Conservation (phyloP, 331 rosid genomes). For the Rhamnella rubrinervis region DNA sequence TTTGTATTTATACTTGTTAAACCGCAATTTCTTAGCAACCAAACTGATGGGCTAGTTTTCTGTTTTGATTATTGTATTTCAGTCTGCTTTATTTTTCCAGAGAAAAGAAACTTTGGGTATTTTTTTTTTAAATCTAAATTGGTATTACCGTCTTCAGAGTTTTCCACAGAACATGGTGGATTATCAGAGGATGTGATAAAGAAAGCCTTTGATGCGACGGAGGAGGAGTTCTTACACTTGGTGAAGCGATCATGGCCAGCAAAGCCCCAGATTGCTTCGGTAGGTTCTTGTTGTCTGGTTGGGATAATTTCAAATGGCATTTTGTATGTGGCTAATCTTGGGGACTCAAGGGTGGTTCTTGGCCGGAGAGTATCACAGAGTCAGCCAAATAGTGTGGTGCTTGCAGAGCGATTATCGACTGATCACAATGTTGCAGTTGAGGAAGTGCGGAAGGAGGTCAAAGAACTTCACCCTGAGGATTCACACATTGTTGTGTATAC, state of each 20-base stretch:
- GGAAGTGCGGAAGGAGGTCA: slow-evolving; percentile 71
- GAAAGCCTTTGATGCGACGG: slow-evolving; percentile 69
- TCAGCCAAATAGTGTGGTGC: slow-evolving; percentile 32
- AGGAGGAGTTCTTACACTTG: slow-evolving; percentile 54
- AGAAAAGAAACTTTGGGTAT: background rate
- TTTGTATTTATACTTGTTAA: background rate
- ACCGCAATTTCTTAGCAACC: background rate
- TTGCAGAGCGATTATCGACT: slow-evolving; percentile 69
- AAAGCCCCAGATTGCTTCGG: slow-evolving; percentile 71
- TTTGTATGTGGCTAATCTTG: slow-evolving; percentile 73
- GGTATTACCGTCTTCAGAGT: slow-evolving; percentile 32
- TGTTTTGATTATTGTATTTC: background rate
- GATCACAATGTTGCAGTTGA: slow-evolving; percentile 81
- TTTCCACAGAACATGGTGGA: slow-evolving; percentile 59
- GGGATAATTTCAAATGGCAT: slow-evolving; percentile 60
- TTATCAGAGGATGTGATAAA: slow-evolving; percentile 73
- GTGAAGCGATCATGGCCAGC: slow-evolving; percentile 53
- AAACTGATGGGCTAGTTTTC: background rate
- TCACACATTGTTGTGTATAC: slow-evolving; percentile 58
- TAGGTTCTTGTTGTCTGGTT: slow-evolving; percentile 82
- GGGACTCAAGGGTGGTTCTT: slow-evolving; percentile 82
- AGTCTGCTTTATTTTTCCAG: background rate
- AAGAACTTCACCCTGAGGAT: slow-evolving; percentile 84
- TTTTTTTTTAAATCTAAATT: background rate
- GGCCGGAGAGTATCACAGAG: slow-evolving; percentile 51